These are phyloP conservation scores for Colletotrichum sp. DNA, from an alignment of 2,329 filamentous ascomycete species.

Conservation along the genomic window DNA sequence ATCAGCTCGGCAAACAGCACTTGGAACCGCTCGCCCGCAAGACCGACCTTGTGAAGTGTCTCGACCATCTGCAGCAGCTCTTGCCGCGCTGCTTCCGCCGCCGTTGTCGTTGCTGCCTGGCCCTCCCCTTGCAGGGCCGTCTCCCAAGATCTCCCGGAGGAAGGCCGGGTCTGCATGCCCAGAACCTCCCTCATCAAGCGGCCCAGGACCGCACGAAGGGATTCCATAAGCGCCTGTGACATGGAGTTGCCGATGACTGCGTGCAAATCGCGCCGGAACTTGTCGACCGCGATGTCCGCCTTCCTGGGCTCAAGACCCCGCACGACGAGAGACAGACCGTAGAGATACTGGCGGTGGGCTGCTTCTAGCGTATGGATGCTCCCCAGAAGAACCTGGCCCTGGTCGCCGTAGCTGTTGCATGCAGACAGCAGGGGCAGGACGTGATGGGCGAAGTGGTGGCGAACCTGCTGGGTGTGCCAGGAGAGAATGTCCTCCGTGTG, in stretches of 20 bases:
- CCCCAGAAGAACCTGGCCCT: constrained; percentile 51
- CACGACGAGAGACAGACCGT: constrained; percentile 56
- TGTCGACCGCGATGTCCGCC: constrained; percentile 43
- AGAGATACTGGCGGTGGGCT: constrained; percentile 61
- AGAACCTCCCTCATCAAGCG: constrained; percentile 51
- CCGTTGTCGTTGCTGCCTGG: constrained; percentile 18
- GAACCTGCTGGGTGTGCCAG: constrained; percentile 67
- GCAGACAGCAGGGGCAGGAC: constrained; percentile 60
- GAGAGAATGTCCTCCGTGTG: constrained; percentile 60
- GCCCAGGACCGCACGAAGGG: constrained; percentile 59
- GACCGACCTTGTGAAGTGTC: constrained; percentile 66
- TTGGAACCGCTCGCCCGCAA: constrained; percentile 72
- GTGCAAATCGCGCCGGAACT: constrained; percentile 66
- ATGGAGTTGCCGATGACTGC: constrained; percentile 69
- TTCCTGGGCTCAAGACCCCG: constrained; percentile 46
- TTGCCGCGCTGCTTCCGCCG: constrained; percentile 42
- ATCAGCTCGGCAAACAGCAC: constrained; percentile 74
- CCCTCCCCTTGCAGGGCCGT: constrained; percentile 26
- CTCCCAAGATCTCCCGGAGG: constrained; percentile 11
- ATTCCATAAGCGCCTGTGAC: constrained; percentile 54
- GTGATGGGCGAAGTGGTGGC: constrained; percentile 63
- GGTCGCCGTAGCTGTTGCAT: constrained; percentile 45
- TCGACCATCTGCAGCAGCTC: constrained; percentile 61
- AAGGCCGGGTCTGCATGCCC: constrained; percentile 29
- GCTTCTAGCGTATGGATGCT: constrained; percentile 64